These are phyloP conservation scores for Hanseniaspora valbyensis DNA, from an alignment of 805 yeast species.

Conservation along the genomic window DNA sequence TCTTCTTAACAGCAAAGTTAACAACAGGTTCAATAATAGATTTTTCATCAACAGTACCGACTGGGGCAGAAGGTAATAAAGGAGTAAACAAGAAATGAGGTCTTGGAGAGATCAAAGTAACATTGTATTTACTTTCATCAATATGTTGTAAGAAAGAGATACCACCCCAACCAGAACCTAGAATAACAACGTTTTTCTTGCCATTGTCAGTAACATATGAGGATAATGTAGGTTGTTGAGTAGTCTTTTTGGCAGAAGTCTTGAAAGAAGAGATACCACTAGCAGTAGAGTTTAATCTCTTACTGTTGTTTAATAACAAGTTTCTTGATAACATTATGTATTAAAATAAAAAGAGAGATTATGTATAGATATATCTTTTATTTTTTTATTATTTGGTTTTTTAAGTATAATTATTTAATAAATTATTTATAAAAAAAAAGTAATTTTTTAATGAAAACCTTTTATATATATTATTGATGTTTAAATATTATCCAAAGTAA, in stretches of 20 bases:
- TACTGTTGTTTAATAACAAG: conserved; percentile 2
- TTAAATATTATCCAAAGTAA: too few relatives aligned
- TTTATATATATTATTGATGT: too few relatives aligned
- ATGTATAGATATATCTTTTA: too few relatives aligned
- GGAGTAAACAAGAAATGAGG: conserved; percentile 92
- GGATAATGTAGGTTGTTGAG: conserved; percentile 12
- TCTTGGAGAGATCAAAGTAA: conserved; percentile 81
- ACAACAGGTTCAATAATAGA: conserved; percentile 93
- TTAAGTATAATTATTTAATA: not conserved
- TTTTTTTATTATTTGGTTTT: not conserved
- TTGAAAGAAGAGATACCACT: conserved; percentile 15
- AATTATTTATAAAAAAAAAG: not conserved
- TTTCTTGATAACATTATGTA: conserved; percentile 12
- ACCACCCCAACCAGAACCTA: conserved; percentile 93
- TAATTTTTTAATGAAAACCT: too few relatives aligned
- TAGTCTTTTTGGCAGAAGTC: conserved; percentile 14
- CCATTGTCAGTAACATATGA: conserved; percentile 21
- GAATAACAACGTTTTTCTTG: conserved; percentile 45
- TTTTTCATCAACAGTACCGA: conserved; percentile 81
- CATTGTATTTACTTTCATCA: conserved; percentile 80
- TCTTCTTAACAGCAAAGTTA: conserved; percentile 64
- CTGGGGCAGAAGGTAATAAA: conserved; percentile 81
- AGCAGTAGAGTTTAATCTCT: conserved; percentile 11
- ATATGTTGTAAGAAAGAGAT: conserved; percentile 72
- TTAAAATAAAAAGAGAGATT: too few relatives aligned